Base-by-base conservation (phyloP, 192 early-diverging fungal genomes). In the Globomyces pollinis-pini region DNA sequence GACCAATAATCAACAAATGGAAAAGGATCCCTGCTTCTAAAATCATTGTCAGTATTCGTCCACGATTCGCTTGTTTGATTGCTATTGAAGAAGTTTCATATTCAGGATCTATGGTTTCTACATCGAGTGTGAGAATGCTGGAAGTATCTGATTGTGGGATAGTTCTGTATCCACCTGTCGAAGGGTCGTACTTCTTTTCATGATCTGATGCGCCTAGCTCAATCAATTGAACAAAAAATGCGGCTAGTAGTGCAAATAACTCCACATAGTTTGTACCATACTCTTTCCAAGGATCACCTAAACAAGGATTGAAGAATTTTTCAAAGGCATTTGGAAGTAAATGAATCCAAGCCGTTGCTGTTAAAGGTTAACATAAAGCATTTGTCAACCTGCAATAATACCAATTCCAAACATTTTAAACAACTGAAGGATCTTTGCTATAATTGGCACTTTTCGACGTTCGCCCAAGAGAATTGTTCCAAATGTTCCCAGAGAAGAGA, bases 341-440 rank as follows among this genome's bases (percentile, higher is more conserved):
- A 60, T 77, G 75, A 32, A 80, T 65, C 47, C 59, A 70, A 29
- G 74, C 74, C 2, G 73, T 75, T 28, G 69, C 62, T 7, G n/a
- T n/a, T n/a, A n/a, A n/a, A n/a, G n/a, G n/a, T n/a, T n/a, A n/a
- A n/a, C n/a, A n/a, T n/a, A n/a, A n/a, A n/a, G n/a, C n/a, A n/a
- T n/a, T n/a, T n/a, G n/a, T n/a, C n/a, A n/a, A n/a, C 67, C 66
- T 5, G 57, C 34, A 41, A 80, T 75, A 50, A 75, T 70, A 26
- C 78, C 78, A 33, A 57, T 57, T 38, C 78, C 74, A 68, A 80
- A 80, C 39, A 80, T 51, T 59, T 80, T 80, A 34, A 76, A 43
- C 3, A 55, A 31, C 29, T 55, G 52, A 16, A 55, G 31, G 21
- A 47, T 1, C 16, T 47, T 47, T 47, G 23, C 44, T 26, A 47